Evolutionary conservation across 352 stramenopile species (phyloP).

Genomic region (Globisporangium irregulare): DNA sequence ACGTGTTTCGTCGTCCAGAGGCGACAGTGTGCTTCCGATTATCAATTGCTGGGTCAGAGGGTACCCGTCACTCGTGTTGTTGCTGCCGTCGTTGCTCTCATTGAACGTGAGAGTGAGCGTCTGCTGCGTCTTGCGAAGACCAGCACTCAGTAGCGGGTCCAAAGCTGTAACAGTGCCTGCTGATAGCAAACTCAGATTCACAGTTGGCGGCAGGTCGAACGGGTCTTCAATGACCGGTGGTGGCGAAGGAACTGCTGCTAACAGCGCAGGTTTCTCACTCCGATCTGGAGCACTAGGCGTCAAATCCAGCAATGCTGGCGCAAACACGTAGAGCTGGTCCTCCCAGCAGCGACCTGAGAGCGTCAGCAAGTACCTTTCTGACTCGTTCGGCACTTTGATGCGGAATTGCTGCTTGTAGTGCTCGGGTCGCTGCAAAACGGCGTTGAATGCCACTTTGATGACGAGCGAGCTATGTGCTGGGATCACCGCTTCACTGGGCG

Average conservation of each 20-base stretch:
- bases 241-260: background rate
- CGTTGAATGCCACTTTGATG: conserved; percentile 66
- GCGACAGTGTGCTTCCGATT: conserved; percentile 46
- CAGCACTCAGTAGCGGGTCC: conserved; percentile 23
- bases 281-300: conserved; percentile 13
- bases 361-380: conserved; percentile 53
- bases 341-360: conserved; percentile 72
- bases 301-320: conserved; percentile 16
- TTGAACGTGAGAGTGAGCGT: conserved; percentile 47
- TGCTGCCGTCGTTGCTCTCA: conserved; percentile 18
- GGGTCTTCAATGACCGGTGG: conserved; percentile 50
- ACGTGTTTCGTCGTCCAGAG: conserved; percentile 15
- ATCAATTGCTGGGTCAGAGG: conserved; percentile 24
- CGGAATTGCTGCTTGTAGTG: conserved; percentile 57
- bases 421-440: conserved; percentile 47
- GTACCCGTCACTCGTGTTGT: conserved; percentile 6
- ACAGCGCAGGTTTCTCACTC: background rate
- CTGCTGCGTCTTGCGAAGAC: conserved; percentile 41
- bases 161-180: conserved; percentile 5
- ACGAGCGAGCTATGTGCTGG: conserved; percentile 43
- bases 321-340: conserved; percentile 72
- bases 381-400: conserved; percentile 75
- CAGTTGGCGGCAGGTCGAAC: conserved; percentile 59
- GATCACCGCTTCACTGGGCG: conserved; percentile 59
- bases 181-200: conserved; percentile 33